Conservation (phyloP, 495 filamentous ascomycete genomes). For the Terfezia claveryi region DNA sequence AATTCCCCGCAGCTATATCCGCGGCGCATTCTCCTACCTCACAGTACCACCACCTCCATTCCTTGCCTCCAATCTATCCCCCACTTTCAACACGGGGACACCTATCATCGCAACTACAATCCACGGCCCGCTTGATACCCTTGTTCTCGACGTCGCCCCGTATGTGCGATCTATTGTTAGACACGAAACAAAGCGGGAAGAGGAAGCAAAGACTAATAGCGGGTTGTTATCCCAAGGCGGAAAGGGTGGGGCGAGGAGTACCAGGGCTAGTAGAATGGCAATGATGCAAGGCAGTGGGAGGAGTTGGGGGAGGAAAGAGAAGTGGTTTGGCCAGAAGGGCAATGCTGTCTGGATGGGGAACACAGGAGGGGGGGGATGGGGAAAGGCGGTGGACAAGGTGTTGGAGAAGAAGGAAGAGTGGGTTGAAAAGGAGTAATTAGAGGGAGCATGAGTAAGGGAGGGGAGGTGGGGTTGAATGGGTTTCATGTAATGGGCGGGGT, state of each 20-base stretch:
- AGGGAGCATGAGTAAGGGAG: too few species aligned
- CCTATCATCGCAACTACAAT: constrained; percentile 36
- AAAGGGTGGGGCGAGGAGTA: constrained; percentile 60
- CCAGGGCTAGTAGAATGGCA: constrained; percentile 22
- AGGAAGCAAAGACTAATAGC: constrained; percentile 60
- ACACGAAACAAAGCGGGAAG: constrained; percentile 44
- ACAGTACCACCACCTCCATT: constrained; percentile 14
- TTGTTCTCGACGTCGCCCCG: constrained; percentile 59
- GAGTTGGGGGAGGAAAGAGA: constrained; percentile 1
- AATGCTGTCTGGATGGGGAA: background rate
- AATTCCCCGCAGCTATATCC: constrained; percentile 26
- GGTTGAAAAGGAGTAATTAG: too few species aligned
- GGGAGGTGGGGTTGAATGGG: too few species aligned
- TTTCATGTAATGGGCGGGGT: too few species aligned
- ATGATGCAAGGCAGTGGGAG: constrained; percentile 8
- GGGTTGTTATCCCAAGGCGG: constrained; percentile 29
- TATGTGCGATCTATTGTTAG: constrained; percentile 64
- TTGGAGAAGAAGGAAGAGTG: too few species aligned
- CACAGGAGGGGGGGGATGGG: background rate
- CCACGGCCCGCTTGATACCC: constrained; percentile 38
- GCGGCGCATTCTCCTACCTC: constrained; percentile 37
- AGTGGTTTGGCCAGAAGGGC: background rate
- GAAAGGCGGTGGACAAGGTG: background rate
- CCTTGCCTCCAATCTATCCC: constrained; percentile 17
- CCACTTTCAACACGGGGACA: constrained; percentile 6